Conservation (phyloP, 169 alveolate genomes). For the Sarcocystis neurona region DNA sequence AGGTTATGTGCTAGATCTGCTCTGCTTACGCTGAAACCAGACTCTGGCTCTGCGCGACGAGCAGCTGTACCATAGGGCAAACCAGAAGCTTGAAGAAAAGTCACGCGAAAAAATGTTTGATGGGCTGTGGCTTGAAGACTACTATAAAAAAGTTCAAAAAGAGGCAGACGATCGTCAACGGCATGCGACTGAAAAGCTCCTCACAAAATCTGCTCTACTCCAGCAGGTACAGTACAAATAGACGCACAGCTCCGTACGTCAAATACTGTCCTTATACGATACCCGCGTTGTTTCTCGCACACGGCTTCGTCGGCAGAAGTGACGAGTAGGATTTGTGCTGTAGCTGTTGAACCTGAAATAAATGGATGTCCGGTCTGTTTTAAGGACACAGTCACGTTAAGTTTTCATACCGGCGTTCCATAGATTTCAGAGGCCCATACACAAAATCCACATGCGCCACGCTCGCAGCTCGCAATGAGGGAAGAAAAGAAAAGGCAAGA, state of each 20-base stretch:
- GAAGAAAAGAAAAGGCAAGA: background rate
- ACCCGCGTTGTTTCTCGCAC: no score
- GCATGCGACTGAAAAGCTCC: background rate
- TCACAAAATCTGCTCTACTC: background rate
- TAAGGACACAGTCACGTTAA: no score
- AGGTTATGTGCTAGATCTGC: no score
- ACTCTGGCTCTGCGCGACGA: constrained; percentile 7
- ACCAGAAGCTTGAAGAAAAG: background rate
- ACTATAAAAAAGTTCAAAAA: background rate
- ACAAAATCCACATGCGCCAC: no score
- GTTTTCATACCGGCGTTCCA: no score
- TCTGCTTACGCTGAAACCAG: no score
- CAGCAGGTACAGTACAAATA: background rate
- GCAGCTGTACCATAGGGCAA: constrained; percentile 9
- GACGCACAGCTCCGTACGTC: background rate
- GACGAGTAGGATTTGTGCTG: no score
- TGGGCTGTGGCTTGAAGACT: constrained; percentile 20
- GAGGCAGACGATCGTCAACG: constrained; percentile 13
- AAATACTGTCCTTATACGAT: no score
- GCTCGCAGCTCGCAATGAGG: background rate
- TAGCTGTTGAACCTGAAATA: no score
- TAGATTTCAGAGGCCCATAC: no score
- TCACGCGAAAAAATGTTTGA: constrained; percentile 4
- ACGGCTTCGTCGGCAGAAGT: no score
- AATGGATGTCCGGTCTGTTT: no score